These are phyloP conservation scores for Nannochloropsis salina DNA, from an alignment of 108 stramenopile species.

Conservation along the genomic window DNA sequence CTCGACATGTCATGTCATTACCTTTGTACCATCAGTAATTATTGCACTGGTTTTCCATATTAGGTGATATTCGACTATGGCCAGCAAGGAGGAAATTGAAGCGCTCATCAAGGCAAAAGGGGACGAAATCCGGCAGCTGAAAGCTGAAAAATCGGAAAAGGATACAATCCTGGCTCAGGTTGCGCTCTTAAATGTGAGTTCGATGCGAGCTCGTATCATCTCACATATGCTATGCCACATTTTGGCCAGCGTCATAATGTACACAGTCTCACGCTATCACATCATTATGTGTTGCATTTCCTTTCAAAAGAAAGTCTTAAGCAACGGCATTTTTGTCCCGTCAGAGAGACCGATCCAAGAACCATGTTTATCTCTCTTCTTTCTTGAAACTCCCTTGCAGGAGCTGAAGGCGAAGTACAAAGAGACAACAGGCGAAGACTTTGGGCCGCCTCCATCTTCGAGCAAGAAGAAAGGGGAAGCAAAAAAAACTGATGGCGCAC, in stretches of 20 bases:
- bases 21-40: too few species aligned
- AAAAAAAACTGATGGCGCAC: background rate
- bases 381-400: background rate
- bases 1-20: too few species aligned
- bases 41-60: too few species aligned
- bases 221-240: background rate
- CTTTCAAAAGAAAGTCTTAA: background rate
- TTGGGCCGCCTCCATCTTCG: constrained; percentile 13
- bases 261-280: background rate
- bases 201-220: constrained; percentile 1
- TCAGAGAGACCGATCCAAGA: background rate
- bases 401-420: constrained; percentile 35
- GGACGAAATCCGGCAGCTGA: constrained; percentile 69
- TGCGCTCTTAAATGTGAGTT: constrained; percentile 60
- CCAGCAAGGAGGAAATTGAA: constrained; percentile 52
- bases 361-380: too few species aligned
- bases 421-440: constrained; percentile 23
- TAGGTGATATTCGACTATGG: background rate
- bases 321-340: constrained; percentile 29
- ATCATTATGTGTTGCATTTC: background rate
- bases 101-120: constrained; percentile 69
- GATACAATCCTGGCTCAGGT: constrained; percentile 68
- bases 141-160: constrained; percentile 65
- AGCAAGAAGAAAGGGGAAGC: constrained; percentile 31
- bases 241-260: background rate